These are phyloP conservation scores for Agrocybe chaxingu DNA, from an alignment of 768 basidiomycete genomes.

Conservation along the genomic window DNA sequence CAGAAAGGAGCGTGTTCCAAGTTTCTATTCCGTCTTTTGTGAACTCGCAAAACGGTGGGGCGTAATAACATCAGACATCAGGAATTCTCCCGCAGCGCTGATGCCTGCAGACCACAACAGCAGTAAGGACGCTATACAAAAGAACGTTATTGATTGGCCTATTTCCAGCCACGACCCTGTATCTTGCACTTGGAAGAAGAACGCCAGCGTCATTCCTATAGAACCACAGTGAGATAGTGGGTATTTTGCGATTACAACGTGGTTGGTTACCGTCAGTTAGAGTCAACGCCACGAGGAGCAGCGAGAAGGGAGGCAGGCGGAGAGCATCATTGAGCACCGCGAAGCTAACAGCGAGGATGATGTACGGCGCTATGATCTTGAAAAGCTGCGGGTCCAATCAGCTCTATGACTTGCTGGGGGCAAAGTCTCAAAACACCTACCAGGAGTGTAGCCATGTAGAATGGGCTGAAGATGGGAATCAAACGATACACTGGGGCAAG, in stretches of 20 bases:
- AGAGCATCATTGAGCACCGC: conserved; percentile 67
- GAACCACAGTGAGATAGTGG: not conserved
- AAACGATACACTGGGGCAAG: conserved; percentile 85
- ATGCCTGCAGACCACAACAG: conserved; percentile 79
- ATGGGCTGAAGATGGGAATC: conserved; percentile 82
- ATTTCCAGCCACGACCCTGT: conserved; percentile 90
- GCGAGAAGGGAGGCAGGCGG: conserved; percentile 71
- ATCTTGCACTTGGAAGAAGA: conserved; percentile 83
- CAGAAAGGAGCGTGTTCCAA: too few relatives aligned
- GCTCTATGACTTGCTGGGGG: not conserved
- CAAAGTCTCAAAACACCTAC: conserved; percentile 31
- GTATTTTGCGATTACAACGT: not conserved
- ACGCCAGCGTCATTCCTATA: conserved; percentile 76
- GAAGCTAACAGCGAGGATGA: conserved; percentile 69
- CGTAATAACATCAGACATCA: conserved; percentile 49
- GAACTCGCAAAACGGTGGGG: not conserved
- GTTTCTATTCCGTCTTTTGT: not conserved
- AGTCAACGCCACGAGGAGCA: conserved; percentile 74
- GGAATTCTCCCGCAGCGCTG: conserved; percentile 66
- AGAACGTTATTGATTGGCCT: conserved; percentile 85
- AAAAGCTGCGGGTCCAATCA: conserved; percentile 47
- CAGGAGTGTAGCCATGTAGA: conserved; percentile 73
- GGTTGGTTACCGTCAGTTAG: conserved; percentile 59
- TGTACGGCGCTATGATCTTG: conserved; percentile 80
- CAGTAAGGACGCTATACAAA: conserved; percentile 77